A percentile compares a stretch with the other conserved stretches of the same genome.
Conservation (phyloP, 345 rosid genomes). For the Durio zibethinus region DNA sequence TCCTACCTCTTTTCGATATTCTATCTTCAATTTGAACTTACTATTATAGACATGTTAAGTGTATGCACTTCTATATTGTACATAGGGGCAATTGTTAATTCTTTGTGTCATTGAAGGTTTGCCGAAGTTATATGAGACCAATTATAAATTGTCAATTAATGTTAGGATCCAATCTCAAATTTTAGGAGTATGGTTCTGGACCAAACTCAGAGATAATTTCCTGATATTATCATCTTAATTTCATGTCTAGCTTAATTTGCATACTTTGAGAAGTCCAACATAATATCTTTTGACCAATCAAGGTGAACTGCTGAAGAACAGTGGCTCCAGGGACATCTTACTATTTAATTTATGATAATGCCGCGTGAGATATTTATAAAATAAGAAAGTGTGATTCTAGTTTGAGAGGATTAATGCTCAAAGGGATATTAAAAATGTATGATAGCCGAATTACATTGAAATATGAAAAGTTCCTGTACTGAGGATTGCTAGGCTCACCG, state of each 20-base stretch:
- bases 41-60: not conserved
- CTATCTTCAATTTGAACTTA: not conserved
- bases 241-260: not conserved
- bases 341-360: not conserved
- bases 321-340: not conserved
- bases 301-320: not conserved
- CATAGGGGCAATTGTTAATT: not conserved
- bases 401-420: not conserved
- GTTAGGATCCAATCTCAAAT: not conserved
- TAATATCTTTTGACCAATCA: not conserved
- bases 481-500: not conserved
- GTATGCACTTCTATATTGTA: conserved; percentile 1
- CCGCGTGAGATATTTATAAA: not conserved
- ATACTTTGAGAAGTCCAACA: not conserved
- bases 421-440: not conserved
- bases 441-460: not conserved
- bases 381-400: not conserved
- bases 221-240: not conserved
- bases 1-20: not conserved
- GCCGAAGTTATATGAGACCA: not conserved
- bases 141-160: not conserved
- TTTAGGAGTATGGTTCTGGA: not conserved
- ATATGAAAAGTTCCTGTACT: not conserved
- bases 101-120: not conserved
- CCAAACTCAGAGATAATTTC: not conserved